These are phyloP conservation scores for Colletotrichum sp. DNA, from an alignment of 2,329 filamentous ascomycete genomes.

Conservation along the genomic window DNA sequence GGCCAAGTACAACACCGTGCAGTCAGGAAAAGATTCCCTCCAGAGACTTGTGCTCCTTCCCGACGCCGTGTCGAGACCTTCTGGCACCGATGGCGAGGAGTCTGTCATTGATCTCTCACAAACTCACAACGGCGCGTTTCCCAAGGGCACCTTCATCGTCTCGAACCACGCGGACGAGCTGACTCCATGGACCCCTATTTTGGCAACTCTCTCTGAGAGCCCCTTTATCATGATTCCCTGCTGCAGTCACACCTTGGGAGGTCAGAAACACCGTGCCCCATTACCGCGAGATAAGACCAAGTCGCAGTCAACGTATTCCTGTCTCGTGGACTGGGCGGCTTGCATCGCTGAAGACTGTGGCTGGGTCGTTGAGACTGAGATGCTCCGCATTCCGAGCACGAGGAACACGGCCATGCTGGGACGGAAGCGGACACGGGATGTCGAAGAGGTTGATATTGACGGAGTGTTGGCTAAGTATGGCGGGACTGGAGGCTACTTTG, in stretches of 20 bases:
- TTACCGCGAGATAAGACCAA: slow-evolving; percentile 55
- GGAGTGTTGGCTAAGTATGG: slow-evolving; percentile 56
- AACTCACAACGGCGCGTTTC: slow-evolving; percentile 70
- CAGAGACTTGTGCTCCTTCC: slow-evolving; percentile 56
- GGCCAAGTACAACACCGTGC: slow-evolving; percentile 65
- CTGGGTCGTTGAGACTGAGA: slow-evolving; percentile 80
- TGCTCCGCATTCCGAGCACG: slow-evolving; percentile 90
- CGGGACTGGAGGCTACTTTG: slow-evolving; percentile 61
- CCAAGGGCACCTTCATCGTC: slow-evolving; percentile 83
- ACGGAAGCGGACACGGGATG: slow-evolving; percentile 43
- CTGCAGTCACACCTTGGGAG: slow-evolving; percentile 87
- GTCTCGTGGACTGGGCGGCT: slow-evolving; percentile 80
- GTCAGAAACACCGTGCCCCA: slow-evolving; percentile 73
- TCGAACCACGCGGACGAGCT: slow-evolving; percentile 98
- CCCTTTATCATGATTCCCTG: slow-evolving; percentile 95
- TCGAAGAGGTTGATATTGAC: slow-evolving; percentile 42
- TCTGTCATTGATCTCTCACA: slow-evolving; percentile 6
- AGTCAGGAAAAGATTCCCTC: slow-evolving; percentile 33
- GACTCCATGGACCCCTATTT: slow-evolving; percentile 92
- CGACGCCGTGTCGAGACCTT: slow-evolving; percentile 35
- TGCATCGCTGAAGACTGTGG: slow-evolving; percentile 74
- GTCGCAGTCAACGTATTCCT: slow-evolving; percentile 76
- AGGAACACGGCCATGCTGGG: slow-evolving; percentile 85
- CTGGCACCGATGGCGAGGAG: slow-evolving; percentile 15
- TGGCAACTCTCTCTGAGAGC: slow-evolving; percentile 76